Percentiles rank a stretch among this genome's conserved stretches.
Conservation (phyloP, 805 yeast species). For the Pichia nanzhaoensis region DNA sequence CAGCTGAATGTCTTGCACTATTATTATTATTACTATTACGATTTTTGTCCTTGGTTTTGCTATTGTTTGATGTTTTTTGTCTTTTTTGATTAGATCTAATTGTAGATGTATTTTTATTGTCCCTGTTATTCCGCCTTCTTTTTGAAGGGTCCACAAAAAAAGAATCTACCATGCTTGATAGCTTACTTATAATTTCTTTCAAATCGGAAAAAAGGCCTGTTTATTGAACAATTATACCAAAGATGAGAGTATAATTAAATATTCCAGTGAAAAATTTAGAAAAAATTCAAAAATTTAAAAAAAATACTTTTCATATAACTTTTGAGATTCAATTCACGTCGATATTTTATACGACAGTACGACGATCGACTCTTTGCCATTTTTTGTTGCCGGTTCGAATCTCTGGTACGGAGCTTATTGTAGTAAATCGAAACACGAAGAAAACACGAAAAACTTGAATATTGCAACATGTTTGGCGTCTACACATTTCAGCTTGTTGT, state of each 20-base stretch:
- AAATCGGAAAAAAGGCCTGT: too few species aligned
- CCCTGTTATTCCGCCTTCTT: conserved; percentile 40
- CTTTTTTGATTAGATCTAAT: conserved; percentile 13
- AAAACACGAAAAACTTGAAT: not conserved
- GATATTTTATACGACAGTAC: too few species aligned
- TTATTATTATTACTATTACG: not conserved
- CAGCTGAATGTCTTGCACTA: conserved; percentile 8
- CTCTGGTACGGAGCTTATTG: too few species aligned
- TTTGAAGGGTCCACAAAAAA: conserved; percentile 56
- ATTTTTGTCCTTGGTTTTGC: not conserved
- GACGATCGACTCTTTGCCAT: not conserved
- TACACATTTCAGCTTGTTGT: too few species aligned
- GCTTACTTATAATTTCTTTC: not conserved
- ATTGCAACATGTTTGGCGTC: not conserved
- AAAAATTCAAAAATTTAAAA: too few species aligned
- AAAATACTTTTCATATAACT: too few species aligned
- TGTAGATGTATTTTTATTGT: conserved; percentile 23
- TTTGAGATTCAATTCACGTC: too few species aligned
- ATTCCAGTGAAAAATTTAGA: too few species aligned
- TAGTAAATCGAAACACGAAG: not conserved
- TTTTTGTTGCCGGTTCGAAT: too few species aligned
- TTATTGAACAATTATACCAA: too few species aligned
- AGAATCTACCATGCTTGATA: conserved; percentile 45
- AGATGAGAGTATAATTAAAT: too few species aligned
- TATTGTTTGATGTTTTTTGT: conserved; percentile 12